phyloP scores from a whole-genome alignment of 805 yeast genomes.

The Clavispora vitiphila region DNA sequence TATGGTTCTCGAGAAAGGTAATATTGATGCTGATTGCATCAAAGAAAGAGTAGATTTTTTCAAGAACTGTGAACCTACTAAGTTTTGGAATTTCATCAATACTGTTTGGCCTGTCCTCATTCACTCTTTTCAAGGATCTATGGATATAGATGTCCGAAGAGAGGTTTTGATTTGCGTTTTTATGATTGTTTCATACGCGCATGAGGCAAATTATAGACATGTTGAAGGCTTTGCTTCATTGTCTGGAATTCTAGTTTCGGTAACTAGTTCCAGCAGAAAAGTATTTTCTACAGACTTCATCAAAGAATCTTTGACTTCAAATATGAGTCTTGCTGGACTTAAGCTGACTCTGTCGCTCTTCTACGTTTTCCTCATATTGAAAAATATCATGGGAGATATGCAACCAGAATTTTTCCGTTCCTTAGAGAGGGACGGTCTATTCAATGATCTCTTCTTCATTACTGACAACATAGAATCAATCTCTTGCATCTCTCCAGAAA shows the following conservation, averaged over 20 bases:
- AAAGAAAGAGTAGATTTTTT: conserved; percentile 26
- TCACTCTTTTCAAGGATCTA: conserved; percentile 66
- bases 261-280: conserved; percentile 50
- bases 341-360: conserved; percentile 41
- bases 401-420: conserved; percentile 40
- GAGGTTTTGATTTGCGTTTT: conserved; percentile 49
- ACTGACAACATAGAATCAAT: conserved; percentile 14
- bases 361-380: conserved; percentile 48
- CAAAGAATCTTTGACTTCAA: background rate
- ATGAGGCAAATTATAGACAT: conserved; percentile 22
- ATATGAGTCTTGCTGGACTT: background rate
- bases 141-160: conserved; percentile 60
- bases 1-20: background rate
- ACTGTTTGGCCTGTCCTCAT: conserved; percentile 50
- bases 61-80: conserved; percentile 8
- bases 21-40: background rate
- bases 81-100: conserved; percentile 34
- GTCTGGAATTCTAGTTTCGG: conserved; percentile 51
- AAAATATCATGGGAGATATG: conserved; percentile 38
- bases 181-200: conserved; percentile 44
- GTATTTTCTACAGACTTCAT: background rate
- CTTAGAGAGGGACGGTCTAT: conserved; percentile 71
- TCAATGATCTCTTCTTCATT: conserved; percentile 43
- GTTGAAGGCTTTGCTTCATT: conserved; percentile 33
- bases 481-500: background rate